phyloP scores from a whole-genome alignment of 805 yeast species.

The Hanseniaspora vineae region DNA sequence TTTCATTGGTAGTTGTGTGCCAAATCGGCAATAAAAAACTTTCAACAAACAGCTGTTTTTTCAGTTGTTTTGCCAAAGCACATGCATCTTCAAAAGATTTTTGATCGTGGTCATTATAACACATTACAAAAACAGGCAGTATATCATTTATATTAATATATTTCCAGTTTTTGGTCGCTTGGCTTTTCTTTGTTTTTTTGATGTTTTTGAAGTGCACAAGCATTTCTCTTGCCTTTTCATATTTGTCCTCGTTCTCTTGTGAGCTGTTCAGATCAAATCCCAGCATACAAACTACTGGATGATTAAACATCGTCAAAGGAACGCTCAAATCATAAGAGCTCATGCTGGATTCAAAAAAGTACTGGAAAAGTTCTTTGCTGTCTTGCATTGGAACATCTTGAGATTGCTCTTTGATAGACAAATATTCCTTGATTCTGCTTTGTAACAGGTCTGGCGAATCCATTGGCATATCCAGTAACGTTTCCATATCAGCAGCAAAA shows the following conservation, averaged over 20 bases:
- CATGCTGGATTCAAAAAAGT: neutral
- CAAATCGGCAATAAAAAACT: conserved; percentile 20
- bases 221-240: conserved; percentile 44
- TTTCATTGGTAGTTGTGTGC: conserved; percentile 6
- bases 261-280: conserved; percentile 34
- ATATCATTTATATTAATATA: conserved; percentile 57
- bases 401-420: neutral
- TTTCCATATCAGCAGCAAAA: neutral
- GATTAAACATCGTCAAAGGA: conserved; percentile 40
- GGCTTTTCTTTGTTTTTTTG: conserved; percentile 9
- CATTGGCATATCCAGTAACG: neutral
- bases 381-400: neutral
- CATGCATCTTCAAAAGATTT: conserved; percentile 32
- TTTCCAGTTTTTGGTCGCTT: conserved; percentile 33
- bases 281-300: conserved; percentile 68
- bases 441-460: neutral
- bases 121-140: conserved; percentile 39
- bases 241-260: conserved; percentile 30
- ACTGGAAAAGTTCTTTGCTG: neutral
- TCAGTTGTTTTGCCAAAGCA: conserved; percentile 28
- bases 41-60: conserved; percentile 29
- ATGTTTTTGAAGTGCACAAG: conserved; percentile 39
- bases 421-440: neutral
- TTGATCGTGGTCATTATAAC: conserved; percentile 32
- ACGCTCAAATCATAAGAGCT: neutral